Evolutionary conservation across 148 eudicot genomes (phyloP).

Genomic region (Linanthus parryae): DNA sequence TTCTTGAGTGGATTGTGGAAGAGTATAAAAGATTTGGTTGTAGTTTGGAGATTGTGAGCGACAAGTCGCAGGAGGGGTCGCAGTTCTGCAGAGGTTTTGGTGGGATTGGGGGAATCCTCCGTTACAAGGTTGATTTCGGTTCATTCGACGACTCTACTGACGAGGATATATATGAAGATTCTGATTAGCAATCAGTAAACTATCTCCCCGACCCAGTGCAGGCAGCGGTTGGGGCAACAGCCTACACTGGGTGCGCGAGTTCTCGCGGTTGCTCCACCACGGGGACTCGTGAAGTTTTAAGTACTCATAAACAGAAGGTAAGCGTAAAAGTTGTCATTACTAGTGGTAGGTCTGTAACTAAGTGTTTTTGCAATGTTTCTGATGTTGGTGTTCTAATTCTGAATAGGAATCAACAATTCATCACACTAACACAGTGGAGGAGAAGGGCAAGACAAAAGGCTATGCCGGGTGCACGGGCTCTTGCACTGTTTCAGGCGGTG

Average conservation of each 20-base stretch:
- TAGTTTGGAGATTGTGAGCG: slow-evolving; percentile 19
- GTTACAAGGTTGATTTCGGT: slow-evolving; percentile 25
- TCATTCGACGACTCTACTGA: slow-evolving; percentile 21
- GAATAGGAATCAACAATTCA: no score
- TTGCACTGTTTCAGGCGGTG: no score
- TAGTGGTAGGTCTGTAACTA: no score
- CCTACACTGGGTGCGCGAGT: slow-evolving; percentile 20
- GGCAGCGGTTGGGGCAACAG: slow-evolving; percentile 11
- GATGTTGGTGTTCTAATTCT: no score
- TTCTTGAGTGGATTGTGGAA: slow-evolving; percentile 25
- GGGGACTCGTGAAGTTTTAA: background rate
- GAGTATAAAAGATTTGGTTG: slow-evolving; percentile 20
- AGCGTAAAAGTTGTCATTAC: no score
- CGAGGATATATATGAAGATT: slow-evolving; percentile 18
- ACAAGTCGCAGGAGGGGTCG: slow-evolving; percentile 23
- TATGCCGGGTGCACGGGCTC: no score
- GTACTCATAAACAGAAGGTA: no score
- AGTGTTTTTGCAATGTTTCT: no score
- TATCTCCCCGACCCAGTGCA: slow-evolving; percentile 12
- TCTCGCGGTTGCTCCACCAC: slow-evolving; percentile 10
- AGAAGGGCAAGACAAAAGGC: no score
- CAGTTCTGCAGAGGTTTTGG: slow-evolving; percentile 30
- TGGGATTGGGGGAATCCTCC: slow-evolving; percentile 25
- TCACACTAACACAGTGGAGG: no score
- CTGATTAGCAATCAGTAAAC: slow-evolving; percentile 22